Evolutionary conservation across 1,284 basidiomycete genomes (phyloP), one percentile per base, ranked within the genome.

Genomic region (Ceratobasidium sp.): DNA sequence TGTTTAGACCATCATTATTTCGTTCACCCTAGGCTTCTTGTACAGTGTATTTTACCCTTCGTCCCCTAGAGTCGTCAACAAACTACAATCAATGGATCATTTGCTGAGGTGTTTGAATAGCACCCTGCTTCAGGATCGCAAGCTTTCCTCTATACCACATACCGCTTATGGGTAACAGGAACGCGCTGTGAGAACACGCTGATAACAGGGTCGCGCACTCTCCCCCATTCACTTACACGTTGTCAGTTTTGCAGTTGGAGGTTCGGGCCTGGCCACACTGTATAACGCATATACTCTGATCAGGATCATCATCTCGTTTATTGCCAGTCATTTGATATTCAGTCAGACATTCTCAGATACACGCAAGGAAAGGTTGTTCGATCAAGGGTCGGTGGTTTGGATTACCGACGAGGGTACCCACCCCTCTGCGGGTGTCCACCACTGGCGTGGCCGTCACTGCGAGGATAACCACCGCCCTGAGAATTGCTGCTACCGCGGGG

Each of bases 1-100:
- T 33, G 56, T 46, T 44, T 56, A 67, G 40, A 56, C 11, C 54
- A 56, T 60, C 40, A 28, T 33, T 44, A 28, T 28, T 67, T 67
- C 64, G 53, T 67, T 56, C 54, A 36, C 25, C 9, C 63, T 54
- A 62, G 46, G 40, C 42, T 23, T 46, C 23, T 62, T 62, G 12
- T 40, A 9, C 42, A 44, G 53, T 54, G 36, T 56, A 54, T 42
- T 28, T 53, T 42, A 60, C 28, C 21, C 53, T 40, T 56, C 49
- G 28, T 67, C 18, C 64, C 4, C 14, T 23, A 42, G 25, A 67
- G 2, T 11, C 33, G 9, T 33, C 36, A 54, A 28, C 6, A n/a
- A 33, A 25, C 23, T 56, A 67, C 11, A 44, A 28, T 42, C 36
- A 56, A 36, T 56, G 33, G n/a, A 16, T 56, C 12, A 30, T 56